Percentiles rank a stretch among this genome's conserved stretches.
Evolutionary conservation across 2,329 filamentous ascomycete species (phyloP).

Genomic region (Aspergillus luchuensis): DNA sequence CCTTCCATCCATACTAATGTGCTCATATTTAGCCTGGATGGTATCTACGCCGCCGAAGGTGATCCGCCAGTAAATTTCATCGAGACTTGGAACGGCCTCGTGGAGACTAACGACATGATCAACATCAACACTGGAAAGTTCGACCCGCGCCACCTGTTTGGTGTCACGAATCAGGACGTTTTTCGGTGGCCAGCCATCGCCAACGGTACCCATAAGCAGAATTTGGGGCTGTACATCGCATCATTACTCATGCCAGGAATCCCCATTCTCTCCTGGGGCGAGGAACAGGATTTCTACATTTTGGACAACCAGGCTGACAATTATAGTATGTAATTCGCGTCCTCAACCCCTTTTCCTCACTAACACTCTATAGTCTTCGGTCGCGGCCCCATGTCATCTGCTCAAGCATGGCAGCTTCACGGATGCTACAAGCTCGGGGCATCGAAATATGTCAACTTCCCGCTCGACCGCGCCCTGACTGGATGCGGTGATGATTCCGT

Average conservation of each 20-base stretch:
- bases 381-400: constrained; percentile 61
- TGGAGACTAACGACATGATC: constrained; percentile 60
- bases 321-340: constrained; percentile 44
- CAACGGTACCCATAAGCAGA: constrained; percentile 58
- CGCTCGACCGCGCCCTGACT: constrained; percentile 53
- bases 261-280: constrained; percentile 62
- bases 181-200: constrained; percentile 64
- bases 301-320: constrained; percentile 64
- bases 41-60: constrained; percentile 54
- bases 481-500: constrained; percentile 60
- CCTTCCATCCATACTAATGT: background rate
- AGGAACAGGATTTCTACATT: constrained; percentile 65
- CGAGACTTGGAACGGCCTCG: constrained; percentile 56
- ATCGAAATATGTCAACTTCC: constrained; percentile 59
- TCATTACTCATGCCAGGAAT: constrained; percentile 63
- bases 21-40: constrained; percentile 47
- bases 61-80: constrained; percentile 58
- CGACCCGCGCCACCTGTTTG: constrained; percentile 65
- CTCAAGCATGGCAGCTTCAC: constrained; percentile 63
- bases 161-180: constrained; percentile 65
- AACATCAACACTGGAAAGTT: constrained; percentile 59
- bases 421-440: constrained; percentile 62
- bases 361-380: constrained; percentile 51
- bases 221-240: constrained; percentile 60
- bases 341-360: background rate